phyloP scores from a whole-genome alignment of 768 basidiomycete species.

The Kwoniella pini region DNA sequence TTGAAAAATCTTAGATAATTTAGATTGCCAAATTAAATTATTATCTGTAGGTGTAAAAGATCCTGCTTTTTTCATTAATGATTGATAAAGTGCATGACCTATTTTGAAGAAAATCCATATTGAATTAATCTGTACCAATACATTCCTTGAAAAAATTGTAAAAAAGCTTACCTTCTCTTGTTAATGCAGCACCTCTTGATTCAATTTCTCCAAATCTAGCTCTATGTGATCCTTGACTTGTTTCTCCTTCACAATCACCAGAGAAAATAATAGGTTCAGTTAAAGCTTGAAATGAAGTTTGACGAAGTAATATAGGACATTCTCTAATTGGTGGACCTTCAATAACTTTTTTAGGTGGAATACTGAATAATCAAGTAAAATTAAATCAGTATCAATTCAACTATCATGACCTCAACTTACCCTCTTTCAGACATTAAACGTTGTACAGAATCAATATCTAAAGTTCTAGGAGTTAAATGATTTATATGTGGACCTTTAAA shows the following conservation, averaged over 20 bases:
- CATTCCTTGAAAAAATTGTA: no score
- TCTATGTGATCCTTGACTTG: constrained; percentile 29
- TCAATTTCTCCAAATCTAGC: constrained; percentile 53
- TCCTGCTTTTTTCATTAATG: constrained; percentile 8
- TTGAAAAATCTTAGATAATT: constrained; percentile 29
- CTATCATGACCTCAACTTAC: constrained; percentile 19
- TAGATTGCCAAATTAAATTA: constrained; percentile 32
- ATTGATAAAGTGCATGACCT: constrained; percentile 32
- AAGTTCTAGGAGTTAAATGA: constrained; percentile 49
- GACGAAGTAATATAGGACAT: constrained; percentile 47
- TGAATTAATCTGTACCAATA: no score
- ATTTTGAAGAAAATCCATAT: neutral
- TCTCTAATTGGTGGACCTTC: constrained; percentile 45
- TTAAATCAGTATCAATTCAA: neutral
- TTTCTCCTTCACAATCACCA: constrained; percentile 9
- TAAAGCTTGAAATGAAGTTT: constrained; percentile 50
- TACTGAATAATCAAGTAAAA: constrained; percentile 20
- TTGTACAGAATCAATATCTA: constrained; percentile 52
- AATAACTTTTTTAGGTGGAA: constrained; percentile 49
- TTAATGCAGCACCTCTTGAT: constrained; percentile 44
- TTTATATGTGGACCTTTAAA: constrained; percentile 50
- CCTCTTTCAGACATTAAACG: constrained; percentile 39
- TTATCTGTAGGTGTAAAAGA: constrained; percentile 12
- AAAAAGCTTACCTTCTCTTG: constrained; percentile 38
- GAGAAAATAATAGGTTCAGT: constrained; percentile 44